phyloP scores from a whole-genome alignment of 768 basidiomycete species.

The Rhodotorula graminis region DNA sequence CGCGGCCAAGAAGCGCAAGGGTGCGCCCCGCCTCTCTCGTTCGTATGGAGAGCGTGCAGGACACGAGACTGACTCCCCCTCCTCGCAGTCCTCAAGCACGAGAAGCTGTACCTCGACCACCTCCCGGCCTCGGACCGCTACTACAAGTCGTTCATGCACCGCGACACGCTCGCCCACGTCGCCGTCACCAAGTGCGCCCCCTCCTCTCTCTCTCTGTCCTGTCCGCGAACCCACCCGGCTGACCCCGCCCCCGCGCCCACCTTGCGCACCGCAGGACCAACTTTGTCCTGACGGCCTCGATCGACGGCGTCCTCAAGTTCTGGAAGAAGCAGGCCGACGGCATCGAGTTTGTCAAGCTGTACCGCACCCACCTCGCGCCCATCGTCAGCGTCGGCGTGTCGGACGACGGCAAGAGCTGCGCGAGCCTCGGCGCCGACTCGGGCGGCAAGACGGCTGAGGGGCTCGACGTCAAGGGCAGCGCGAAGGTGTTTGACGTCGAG shows the following conservation, averaged over 20 bases:
- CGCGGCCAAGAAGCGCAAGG: constrained; percentile 70
- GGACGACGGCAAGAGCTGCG: constrained; percentile 85
- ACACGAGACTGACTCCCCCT: not conserved
- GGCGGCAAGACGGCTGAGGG: constrained; percentile 35
- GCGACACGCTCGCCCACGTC: constrained; percentile 82
- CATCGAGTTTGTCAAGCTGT: constrained; percentile 98
- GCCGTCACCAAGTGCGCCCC: constrained; percentile 73
- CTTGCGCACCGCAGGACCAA: constrained; percentile 64
- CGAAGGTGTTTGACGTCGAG: constrained; percentile 93
- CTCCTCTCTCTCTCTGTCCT: not conserved
- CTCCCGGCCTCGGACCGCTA: constrained; percentile 89
- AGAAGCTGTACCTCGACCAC: constrained; percentile 85
- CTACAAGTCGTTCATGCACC: constrained; percentile 96
- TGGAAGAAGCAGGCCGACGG: constrained; percentile 95
- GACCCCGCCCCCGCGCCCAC: not conserved
- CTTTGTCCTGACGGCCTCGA: constrained; percentile 87
- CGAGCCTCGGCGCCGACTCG: constrained; percentile 76
- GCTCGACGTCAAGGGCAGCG: constrained; percentile 55
- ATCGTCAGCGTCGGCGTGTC: constrained; percentile 77
- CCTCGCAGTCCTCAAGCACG: constrained; percentile 77
- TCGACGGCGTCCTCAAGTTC: constrained; percentile 93
- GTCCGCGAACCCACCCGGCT: not conserved
- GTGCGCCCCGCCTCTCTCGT: constrained; percentile 48
- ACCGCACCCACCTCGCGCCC: constrained; percentile 80
- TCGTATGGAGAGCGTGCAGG: too few relatives aligned